Conservation (phyloP, 345 rosid species). For the Erysimum cheiranthoides region DNA sequence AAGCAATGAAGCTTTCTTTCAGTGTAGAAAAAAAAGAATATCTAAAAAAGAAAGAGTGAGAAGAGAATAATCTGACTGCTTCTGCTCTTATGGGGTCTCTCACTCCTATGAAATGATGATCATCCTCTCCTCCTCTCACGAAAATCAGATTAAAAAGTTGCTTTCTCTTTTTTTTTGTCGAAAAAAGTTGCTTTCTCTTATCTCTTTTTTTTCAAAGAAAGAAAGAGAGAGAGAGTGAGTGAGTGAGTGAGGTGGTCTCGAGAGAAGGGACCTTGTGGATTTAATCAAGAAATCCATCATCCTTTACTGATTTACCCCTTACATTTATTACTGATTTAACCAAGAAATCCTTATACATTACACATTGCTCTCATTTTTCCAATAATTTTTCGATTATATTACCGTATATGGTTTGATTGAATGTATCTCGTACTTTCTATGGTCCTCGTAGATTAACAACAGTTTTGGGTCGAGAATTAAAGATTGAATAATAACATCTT, state of each 20-base stretch:
- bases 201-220: no score
- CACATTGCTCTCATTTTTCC: not conserved
- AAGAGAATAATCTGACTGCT: conserved; percentile 37
- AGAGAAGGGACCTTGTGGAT: conserved; percentile 35
- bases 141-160: conserved; percentile 31
- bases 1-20: no score
- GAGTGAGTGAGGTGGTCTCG: conserved; percentile 18
- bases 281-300: not conserved
- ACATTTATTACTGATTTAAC: not conserved
- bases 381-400: no score
- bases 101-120: conserved; percentile 21
- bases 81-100: conserved; percentile 26
- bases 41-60: conserved; percentile 9
- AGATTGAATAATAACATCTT: not conserved
- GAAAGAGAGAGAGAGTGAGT: not conserved
- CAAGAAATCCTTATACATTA: no score
- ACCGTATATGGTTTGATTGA: not conserved
- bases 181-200: conserved; percentile 37
- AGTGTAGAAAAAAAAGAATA: not conserved
- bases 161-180: no score
- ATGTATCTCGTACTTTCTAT: not conserved
- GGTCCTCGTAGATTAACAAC: not conserved
- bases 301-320: conserved; percentile 17
- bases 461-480: not conserved
- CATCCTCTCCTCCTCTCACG: conserved; percentile 19